Conservation (phyloP, 2,329 filamentous ascomycete genomes). For the Cercospora sp. region DNA sequence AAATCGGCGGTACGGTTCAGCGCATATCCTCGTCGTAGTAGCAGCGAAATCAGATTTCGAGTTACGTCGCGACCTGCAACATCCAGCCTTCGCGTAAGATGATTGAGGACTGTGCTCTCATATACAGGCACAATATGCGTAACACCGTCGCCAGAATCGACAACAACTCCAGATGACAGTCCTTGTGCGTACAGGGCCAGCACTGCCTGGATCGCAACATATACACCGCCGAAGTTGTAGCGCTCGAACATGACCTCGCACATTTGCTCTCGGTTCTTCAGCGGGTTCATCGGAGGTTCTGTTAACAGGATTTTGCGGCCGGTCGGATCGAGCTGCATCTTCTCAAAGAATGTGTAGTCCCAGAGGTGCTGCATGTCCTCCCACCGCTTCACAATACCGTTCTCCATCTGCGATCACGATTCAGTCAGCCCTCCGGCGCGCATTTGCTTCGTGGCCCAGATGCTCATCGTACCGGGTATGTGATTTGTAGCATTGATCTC, state of each 20-base stretch:
- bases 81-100: constrained; percentile 89
- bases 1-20: constrained; percentile 98
- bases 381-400: constrained; percentile 99
- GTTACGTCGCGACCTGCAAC: constrained; percentile 97
- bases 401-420: constrained; percentile 73
- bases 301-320: constrained; percentile 97
- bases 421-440: constrained; percentile 20
- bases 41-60: constrained; percentile 93
- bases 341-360: constrained; percentile 98
- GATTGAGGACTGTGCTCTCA: constrained; percentile 95
- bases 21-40: constrained; percentile 90
- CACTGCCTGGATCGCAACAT: constrained; percentile 96
- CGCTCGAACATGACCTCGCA: constrained; percentile 98
- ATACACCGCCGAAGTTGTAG: constrained; percentile 94
- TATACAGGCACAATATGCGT: constrained; percentile 99
- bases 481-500: constrained; percentile 96
- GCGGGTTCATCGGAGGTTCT: constrained; percentile 95
- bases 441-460: background rate
- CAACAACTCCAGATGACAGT: constrained; percentile 81
- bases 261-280: constrained; percentile 97
- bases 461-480: constrained; percentile 69
- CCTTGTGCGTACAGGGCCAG: constrained; percentile 95
- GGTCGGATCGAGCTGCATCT: constrained; percentile 86
- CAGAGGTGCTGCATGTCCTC: constrained; percentile 99
- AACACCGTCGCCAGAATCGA: constrained; percentile 96